These are phyloP conservation scores for Hypoxylon crocopeplum DNA, from an alignment of 495 filamentous ascomycete species.

Conservation along the genomic window DNA sequence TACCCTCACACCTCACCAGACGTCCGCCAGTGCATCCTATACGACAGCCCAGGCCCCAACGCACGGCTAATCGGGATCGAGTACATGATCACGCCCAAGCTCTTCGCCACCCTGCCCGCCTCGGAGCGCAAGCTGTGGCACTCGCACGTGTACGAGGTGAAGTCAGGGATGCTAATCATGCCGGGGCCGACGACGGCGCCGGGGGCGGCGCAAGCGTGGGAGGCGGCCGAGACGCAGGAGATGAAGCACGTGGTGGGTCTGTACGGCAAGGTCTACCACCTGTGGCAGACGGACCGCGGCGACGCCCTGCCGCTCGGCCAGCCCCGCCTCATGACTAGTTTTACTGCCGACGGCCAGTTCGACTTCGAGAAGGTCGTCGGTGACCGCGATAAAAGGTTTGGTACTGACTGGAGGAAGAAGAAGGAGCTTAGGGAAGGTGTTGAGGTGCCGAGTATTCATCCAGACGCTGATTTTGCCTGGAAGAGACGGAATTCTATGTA, in stretches of 20 bases:
- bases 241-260: slow-evolving; percentile 75
- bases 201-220: slow-evolving; percentile 65
- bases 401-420: slow-evolving; percentile 66
- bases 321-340: slow-evolving; percentile 81
- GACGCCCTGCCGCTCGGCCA: slow-evolving; percentile 75
- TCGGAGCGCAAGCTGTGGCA: slow-evolving; percentile 81
- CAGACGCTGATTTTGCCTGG: slow-evolving; percentile 51
- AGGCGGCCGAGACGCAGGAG: slow-evolving; percentile 76
- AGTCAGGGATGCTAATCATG: slow-evolving; percentile 86
- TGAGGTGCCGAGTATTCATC: slow-evolving; percentile 63
- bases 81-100: slow-evolving; percentile 82
- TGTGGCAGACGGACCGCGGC: slow-evolving; percentile 89
- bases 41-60: slow-evolving; percentile 69
- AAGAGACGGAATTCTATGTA: slow-evolving; percentile 38
- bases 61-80: slow-evolving; percentile 86
- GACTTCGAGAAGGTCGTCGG: slow-evolving; percentile 65
- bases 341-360: slow-evolving; percentile 62
- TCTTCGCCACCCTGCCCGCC: slow-evolving; percentile 68
- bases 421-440: slow-evolving; percentile 68
- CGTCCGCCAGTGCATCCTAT: slow-evolving; percentile 82
- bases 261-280: slow-evolving; percentile 90
- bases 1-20: slow-evolving; percentile 34
- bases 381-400: slow-evolving; percentile 72
- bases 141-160: slow-evolving; percentile 85
- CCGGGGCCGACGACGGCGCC: slow-evolving; percentile 64